Percentiles rank a stretch among this genome's conserved stretches.
phyloP scores from a whole-genome alignment of 768 basidiomycete genomes.

The Auriscalpium orientale region DNA sequence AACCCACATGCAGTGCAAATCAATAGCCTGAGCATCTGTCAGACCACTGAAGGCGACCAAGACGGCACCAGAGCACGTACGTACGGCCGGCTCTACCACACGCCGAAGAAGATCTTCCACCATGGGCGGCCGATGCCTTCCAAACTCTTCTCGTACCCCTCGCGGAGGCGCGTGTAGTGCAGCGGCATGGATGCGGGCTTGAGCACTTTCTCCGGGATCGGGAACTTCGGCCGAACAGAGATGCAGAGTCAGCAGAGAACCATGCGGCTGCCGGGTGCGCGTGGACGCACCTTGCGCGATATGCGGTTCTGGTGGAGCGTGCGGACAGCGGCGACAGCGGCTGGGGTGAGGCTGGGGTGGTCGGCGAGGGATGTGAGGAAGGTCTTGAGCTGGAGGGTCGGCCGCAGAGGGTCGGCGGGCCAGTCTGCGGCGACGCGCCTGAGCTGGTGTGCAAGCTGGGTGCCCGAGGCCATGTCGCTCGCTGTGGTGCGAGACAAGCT shows the following conservation, averaged over 20 bases:
- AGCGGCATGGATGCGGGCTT: conserved; percentile 64
- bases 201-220: conserved; percentile 53
- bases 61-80: background rate
- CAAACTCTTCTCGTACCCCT: conserved; percentile 68
- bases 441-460: conserved; percentile 43
- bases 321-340: conserved; percentile 52
- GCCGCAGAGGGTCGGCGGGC: conserved; percentile 69
- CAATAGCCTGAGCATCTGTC: background rate
- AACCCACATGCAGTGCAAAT: background rate
- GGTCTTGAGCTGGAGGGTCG: conserved; percentile 62
- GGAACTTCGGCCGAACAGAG: conserved; percentile 41
- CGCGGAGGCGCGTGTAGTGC: conserved; percentile 66
- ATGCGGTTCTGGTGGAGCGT: conserved; percentile 48
- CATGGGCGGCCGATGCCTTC: conserved; percentile 71
- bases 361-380: conserved; percentile 58
- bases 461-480: conserved; percentile 14
- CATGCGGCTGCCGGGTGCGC: background rate
- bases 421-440: conserved; percentile 51
- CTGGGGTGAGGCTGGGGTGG: conserved; percentile 60
- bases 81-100: conserved; percentile 45
- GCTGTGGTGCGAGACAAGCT: conserved; percentile 2
- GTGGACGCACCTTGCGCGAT: conserved; percentile 44
- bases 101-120: conserved; percentile 79
- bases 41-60: background rate
- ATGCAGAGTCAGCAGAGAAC: background rate